Base-by-base conservation (phyloP, 2,329 filamentous ascomycete species). In the Talaromyces sp. region DNA sequence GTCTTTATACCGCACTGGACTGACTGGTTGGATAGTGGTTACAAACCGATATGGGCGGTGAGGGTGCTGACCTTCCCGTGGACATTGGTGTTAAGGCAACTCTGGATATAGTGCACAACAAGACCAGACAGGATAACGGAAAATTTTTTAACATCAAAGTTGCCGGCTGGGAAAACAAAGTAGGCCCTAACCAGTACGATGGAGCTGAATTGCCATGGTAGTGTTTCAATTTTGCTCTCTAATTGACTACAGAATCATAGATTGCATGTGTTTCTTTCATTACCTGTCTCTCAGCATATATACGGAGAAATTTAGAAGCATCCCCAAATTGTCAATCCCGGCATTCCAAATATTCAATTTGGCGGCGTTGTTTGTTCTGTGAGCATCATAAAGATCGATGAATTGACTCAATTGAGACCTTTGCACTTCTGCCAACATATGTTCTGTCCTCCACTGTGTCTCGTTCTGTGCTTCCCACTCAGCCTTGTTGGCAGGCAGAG, bases 61-160 rank as follows among this genome's bases (percentile, higher is more conserved):
- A 68, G 0, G 19, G 63, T 10, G 78, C 78, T 10, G 75, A 80
- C 58, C 64, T 81, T 10, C 65, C 70, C 4, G 65, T 74, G 9
- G 70, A 75, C 9, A 60, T 70, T 10, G 73, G 77, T 14, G 70
- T 70, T 0, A 66, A 68, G 7, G 72, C 68, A 1, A 66, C 75
- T 4, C 66, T 74, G 51, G 70, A 73, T 1, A 82, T 85, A 63
- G 69, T 87, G 3, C 62, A 78, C n/a, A 66, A 43, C 29, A 65
- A 73, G 2, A 75, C 68, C 0, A 72, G 72, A 8, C 68, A 71
- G 55, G 70, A 75, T 21, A 77, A 72, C 60, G 79, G 79, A 9
- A 83, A 77, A 63, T 87, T 84, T 58, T 58, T 68, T 4, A 75
- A 75, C 26, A 69, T 77, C 46, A 62, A 61, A 24, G 69, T 76